A percentile compares a stretch with the other conserved stretches of the same genome.
phyloP scores from a whole-genome alignment of 2,329 filamentous ascomycete species.

The Aspergillus sp. region DNA sequence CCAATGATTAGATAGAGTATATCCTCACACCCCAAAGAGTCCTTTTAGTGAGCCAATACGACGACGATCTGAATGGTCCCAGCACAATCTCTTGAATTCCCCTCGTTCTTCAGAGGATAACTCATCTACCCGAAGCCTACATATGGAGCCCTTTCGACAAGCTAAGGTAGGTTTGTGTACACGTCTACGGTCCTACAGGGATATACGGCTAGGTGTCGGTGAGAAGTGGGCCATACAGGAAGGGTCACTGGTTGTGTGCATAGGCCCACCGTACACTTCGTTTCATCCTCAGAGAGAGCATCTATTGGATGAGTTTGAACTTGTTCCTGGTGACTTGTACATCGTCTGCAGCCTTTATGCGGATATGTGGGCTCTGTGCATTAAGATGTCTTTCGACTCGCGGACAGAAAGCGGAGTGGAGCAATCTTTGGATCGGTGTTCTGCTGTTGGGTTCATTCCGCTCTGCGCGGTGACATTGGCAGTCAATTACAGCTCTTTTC shows the following conservation, averaged over 20 bases:
- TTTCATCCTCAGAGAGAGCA: conserved; percentile 8
- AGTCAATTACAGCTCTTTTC: conserved; percentile 22
- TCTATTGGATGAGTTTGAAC: conserved; percentile 19
- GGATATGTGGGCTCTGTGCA: conserved; percentile 29
- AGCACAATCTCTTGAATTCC: neutral
- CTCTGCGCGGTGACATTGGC: conserved; percentile 26
- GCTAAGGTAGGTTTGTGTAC: conserved; percentile 11
- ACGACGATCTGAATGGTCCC: neutral
- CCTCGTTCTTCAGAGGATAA: neutral
- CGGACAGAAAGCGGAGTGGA: neutral
- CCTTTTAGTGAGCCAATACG: neutral
- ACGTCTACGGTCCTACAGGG: conserved; percentile 17
- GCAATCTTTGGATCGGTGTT: conserved; percentile 1
- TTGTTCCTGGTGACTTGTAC: conserved; percentile 21
- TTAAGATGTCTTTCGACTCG: conserved; percentile 15
- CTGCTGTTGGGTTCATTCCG: conserved; percentile 21
- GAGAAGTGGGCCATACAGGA: conserved; percentile 22
- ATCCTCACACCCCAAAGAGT: neutral
- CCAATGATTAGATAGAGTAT: neutral
- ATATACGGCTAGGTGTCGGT: conserved; percentile 15
- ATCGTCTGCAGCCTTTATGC: conserved; percentile 25
- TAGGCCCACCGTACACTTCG: conserved; percentile 17
- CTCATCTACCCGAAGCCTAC: neutral
- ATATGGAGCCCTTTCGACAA: conserved; percentile 9
- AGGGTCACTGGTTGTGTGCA: conserved; percentile 22